These are phyloP conservation scores for Pseudozyma hubeiensis DNA, from an alignment of 1,284 basidiomycete genomes.

Conservation along the genomic window DNA sequence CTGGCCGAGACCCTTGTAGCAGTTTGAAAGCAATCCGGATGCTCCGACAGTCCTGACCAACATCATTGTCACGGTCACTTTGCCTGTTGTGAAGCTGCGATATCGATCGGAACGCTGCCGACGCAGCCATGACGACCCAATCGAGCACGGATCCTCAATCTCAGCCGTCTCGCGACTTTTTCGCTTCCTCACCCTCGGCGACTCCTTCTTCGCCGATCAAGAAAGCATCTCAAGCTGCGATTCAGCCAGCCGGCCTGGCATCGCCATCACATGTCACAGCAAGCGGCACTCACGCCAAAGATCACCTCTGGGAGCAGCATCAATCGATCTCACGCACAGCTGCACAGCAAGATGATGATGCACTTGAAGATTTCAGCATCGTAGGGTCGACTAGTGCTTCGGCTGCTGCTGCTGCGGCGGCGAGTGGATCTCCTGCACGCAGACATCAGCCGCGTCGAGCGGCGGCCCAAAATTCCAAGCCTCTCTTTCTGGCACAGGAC, in stretches of 20 bases:
- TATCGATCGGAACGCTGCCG: neutral
- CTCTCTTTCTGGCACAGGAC: constrained; percentile 41
- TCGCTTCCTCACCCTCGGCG: constrained; percentile 48
- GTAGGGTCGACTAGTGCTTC: constrained; percentile 14
- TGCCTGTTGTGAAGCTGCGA: neutral
- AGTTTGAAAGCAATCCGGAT: constrained; percentile 3
- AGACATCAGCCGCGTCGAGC: constrained; percentile 38
- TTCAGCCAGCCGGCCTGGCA: neutral
- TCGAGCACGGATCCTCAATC: constrained; percentile 34
- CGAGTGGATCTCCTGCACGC: constrained; percentile 1
- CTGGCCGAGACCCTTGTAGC: no score
- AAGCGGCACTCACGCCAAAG: neutral
- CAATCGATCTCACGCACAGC: neutral
- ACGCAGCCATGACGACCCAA: constrained; percentile 29
- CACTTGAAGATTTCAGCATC: constrained; percentile 18
- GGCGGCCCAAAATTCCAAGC: constrained; percentile 34
- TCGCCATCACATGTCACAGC: neutral
- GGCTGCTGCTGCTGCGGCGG: neutral
- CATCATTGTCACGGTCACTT: neutral
- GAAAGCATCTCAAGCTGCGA: neutral
- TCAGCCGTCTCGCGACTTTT: constrained; percentile 40
- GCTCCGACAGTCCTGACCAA: neutral
- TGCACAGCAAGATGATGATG: neutral
- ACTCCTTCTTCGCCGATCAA: constrained; percentile 29
- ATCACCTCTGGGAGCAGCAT: neutral